Evolutionary conservation across 2,329 filamentous ascomycete genomes (phyloP).

Genomic region (Daldinia sp.): DNA sequence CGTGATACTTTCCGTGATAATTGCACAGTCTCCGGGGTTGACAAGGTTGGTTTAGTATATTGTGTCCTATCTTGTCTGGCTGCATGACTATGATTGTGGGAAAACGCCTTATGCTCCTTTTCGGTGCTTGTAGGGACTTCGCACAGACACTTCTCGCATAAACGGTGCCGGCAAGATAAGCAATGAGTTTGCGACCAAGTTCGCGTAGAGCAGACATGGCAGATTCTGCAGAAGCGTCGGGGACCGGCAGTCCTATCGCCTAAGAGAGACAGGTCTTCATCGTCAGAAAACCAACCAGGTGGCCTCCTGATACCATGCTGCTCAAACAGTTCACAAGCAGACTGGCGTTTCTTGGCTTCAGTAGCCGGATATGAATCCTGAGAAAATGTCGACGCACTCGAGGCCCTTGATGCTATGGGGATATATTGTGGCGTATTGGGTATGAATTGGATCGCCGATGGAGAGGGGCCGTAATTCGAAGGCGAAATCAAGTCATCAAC

Average conservation of each 20-base stretch:
- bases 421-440: slow-evolving; percentile 16
- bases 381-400: slow-evolving; percentile 31
- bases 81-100: slow-evolving; percentile 38
- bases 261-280: slow-evolving; percentile 50
- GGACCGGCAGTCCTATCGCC: slow-evolving; percentile 52
- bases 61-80: slow-evolving; percentile 35
- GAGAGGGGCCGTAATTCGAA: slow-evolving; percentile 5
- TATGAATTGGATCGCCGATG: slow-evolving; percentile 1
- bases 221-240: slow-evolving; percentile 54
- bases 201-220: slow-evolving; percentile 63
- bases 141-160: slow-evolving; percentile 61
- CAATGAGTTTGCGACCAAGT: slow-evolving; percentile 58
- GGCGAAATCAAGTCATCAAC: slow-evolving; percentile 3
- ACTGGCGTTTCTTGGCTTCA: slow-evolving; percentile 54
- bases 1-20: not conserved
- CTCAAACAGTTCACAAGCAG: slow-evolving; percentile 62
- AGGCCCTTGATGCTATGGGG: slow-evolving; percentile 18
- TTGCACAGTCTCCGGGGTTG: slow-evolving; percentile 15
- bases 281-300: slow-evolving; percentile 60
- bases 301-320: slow-evolving; percentile 61
- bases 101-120: slow-evolving; percentile 42
- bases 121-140: slow-evolving; percentile 49
- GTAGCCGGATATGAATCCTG: slow-evolving; percentile 47
- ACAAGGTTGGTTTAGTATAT: slow-evolving; percentile 17
- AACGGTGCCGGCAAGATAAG: slow-evolving; percentile 62